Base-by-base conservation (phyloP, 2,329 filamentous ascomycete genomes). In the Cryphonectria naterciae region DNA sequence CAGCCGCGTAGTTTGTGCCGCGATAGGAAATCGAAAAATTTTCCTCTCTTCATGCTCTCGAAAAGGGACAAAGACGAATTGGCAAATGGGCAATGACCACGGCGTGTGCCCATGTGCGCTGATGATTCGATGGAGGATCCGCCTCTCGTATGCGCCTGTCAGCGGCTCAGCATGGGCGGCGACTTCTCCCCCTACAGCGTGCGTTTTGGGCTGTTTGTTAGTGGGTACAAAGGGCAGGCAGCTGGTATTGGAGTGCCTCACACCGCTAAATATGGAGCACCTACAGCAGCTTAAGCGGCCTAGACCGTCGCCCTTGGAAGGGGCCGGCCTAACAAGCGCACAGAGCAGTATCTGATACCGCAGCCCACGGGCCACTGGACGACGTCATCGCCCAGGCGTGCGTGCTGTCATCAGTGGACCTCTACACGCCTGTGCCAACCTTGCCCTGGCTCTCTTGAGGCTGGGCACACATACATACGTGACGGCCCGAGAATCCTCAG, bases 341-440 rank as follows among this genome's bases (percentile, higher is more conserved):
- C 61, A 64, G 37, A n/a, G 22, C 19, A 46, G 28, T 41, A 25
- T 46, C 22, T 25, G 10, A 62, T 39, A 70, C 54, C 54, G 56
- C 69, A 60, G 62, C 63, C n/a, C 37, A 28, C 11, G 28, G 28
- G 25, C 46, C 46, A 49, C 63, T 58, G 39, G 52, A 28, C 68
- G 68, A 72, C 70, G 70, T 72, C 70, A 72, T 70, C n/a, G 28
- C 17, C n/a, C 49, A 61, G 46, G 46, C 46, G 22, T 49, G 39
- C 58, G 41, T 62, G 49, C 69, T 68, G 58, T 65, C 69, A 35
- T 68, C 69, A 60, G 63, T 49, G 61, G 67, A 41, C 25, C 43
- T 15, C 58, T 46, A 2, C 5, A 32, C 32, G 39, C 43, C 63
- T 60, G 68, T 70, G 67, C 70, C 56, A 69, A 69, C 61, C 56